Evolutionary conservation across 495 filamentous ascomycete genomes (phyloP).

Genomic region (Penicilliopsis zonata): DNA sequence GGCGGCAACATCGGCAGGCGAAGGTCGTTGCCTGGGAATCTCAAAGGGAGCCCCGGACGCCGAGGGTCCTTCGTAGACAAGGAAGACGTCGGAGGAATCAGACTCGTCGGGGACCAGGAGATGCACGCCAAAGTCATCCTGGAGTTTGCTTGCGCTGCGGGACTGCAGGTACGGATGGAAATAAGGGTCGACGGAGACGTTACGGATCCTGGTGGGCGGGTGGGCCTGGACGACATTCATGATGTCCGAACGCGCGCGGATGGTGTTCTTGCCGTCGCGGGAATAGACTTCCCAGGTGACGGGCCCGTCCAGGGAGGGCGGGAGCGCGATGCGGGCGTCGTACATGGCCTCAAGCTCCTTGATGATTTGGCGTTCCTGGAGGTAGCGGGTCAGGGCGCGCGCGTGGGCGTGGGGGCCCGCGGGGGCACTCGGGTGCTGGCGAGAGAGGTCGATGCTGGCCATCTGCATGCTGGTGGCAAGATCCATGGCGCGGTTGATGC

Average conservation of each 20-base stretch:
- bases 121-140: slow-evolving; percentile 66
- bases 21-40: slow-evolving; percentile 52
- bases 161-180: slow-evolving; percentile 67
- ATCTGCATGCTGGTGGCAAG: slow-evolving; percentile 73
- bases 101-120: slow-evolving; percentile 61
- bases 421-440: slow-evolving; percentile 61
- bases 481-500: slow-evolving; percentile 67
- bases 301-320: slow-evolving; percentile 47
- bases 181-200: slow-evolving; percentile 69
- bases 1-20: slow-evolving; percentile 42
- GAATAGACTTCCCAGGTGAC: slow-evolving; percentile 76
- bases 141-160: slow-evolving; percentile 48
- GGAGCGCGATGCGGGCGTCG: slow-evolving; percentile 70
- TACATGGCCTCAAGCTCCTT: slow-evolving; percentile 65
- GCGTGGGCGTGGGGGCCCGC: slow-evolving; percentile 64
- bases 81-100: slow-evolving; percentile 51
- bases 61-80: slow-evolving; percentile 70
- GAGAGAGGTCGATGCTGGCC: slow-evolving; percentile 63
- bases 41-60: slow-evolving; percentile 46
- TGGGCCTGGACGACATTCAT: slow-evolving; percentile 67
- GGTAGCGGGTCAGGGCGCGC: slow-evolving; percentile 71
- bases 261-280: slow-evolving; percentile 68
- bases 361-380: slow-evolving; percentile 63
- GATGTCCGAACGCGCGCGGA: slow-evolving; percentile 71
- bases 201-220: slow-evolving; percentile 61